Evolutionary conservation across 805 yeast species (phyloP).

Genomic region (Lachancea sp.): DNA sequence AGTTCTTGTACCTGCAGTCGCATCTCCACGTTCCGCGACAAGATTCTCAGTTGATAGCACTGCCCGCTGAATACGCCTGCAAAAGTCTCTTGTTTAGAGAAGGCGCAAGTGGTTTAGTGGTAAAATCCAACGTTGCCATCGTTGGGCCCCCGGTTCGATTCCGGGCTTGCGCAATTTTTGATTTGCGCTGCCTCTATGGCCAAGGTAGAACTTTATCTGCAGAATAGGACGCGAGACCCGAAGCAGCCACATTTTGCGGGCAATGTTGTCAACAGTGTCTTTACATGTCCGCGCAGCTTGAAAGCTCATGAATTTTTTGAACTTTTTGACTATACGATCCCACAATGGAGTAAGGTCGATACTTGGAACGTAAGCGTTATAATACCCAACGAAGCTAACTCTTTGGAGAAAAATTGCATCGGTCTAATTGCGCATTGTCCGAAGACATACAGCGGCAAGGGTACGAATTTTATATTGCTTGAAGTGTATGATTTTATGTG

Average conservation of each 20-base stretch:
- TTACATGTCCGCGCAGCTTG: too few relatives aligned
- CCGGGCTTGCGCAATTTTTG: constrained; percentile 46
- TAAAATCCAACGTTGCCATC: too few relatives aligned
- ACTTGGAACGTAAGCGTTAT: constrained; percentile 37
- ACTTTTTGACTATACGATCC: constrained; percentile 27
- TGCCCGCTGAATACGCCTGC: too few relatives aligned
- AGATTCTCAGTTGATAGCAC: too few relatives aligned
- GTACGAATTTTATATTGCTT: constrained; percentile 31
- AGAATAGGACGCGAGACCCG: too few relatives aligned
- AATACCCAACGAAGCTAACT: constrained; percentile 33
- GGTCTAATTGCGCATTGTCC: constrained; percentile 36
- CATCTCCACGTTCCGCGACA: too few relatives aligned
- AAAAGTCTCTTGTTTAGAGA: too few relatives aligned
- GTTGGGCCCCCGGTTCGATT: constrained; percentile 56
- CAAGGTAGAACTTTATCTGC: too few relatives aligned
- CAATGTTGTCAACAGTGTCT: too few relatives aligned
- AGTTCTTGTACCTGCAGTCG: too few relatives aligned
- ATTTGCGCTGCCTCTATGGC: neutral
- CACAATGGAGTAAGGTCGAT: constrained; percentile 38
- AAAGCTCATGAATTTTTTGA: too few relatives aligned
- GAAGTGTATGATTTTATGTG: constrained; percentile 37
- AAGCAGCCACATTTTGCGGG: too few relatives aligned
- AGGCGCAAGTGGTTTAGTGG: constrained; percentile 52
- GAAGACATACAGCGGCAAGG: constrained; percentile 32
- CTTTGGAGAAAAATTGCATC: constrained; percentile 36